These are phyloP conservation scores for Debaryomycetaceae sp. DNA, from an alignment of 1,139 yeast species.

Conservation along the genomic window DNA sequence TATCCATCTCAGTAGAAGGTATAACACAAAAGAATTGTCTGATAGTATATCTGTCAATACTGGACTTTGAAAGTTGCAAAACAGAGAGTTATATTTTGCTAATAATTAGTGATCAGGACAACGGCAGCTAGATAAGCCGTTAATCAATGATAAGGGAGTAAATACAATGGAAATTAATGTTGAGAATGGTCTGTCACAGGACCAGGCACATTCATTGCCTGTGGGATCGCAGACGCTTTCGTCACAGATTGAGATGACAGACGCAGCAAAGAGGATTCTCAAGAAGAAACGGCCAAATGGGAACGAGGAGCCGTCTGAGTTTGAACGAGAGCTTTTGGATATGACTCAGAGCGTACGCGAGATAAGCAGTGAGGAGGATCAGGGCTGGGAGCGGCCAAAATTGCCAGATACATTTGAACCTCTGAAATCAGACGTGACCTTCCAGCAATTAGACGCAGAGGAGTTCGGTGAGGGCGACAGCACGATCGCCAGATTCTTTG, in stretches of 20 bases:
- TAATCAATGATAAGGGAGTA: background rate
- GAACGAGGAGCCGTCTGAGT: conserved; percentile 51
- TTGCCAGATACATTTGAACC: conserved; percentile 50
- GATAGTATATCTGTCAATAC: too few species aligned
- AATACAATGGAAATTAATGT: background rate
- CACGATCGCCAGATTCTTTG: conserved; percentile 78
- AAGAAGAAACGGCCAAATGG: conserved; percentile 37
- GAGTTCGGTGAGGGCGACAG: conserved; percentile 62
- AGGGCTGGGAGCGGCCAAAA: conserved; percentile 61
- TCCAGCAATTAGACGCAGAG: conserved; percentile 95
- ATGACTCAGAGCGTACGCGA: conserved; percentile 45
- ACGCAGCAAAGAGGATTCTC: conserved; percentile 30
- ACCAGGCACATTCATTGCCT: conserved; percentile 43
- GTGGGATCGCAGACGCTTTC: conserved; percentile 32
- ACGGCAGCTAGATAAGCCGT: background rate
- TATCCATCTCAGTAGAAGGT: too few species aligned
- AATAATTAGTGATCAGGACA: background rate
- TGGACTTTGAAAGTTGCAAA: too few species aligned
- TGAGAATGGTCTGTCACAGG: conserved; percentile 6
- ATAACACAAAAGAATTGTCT: too few species aligned
- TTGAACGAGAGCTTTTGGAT: conserved; percentile 59
- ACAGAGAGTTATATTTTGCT: background rate
- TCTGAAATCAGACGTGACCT: conserved; percentile 50
- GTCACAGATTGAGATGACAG: conserved; percentile 21
- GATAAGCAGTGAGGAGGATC: conserved; percentile 39